Evolutionary conservation across 2,329 filamentous ascomycete genomes (phyloP).

Genomic region (Alternaria arbusti): DNA sequence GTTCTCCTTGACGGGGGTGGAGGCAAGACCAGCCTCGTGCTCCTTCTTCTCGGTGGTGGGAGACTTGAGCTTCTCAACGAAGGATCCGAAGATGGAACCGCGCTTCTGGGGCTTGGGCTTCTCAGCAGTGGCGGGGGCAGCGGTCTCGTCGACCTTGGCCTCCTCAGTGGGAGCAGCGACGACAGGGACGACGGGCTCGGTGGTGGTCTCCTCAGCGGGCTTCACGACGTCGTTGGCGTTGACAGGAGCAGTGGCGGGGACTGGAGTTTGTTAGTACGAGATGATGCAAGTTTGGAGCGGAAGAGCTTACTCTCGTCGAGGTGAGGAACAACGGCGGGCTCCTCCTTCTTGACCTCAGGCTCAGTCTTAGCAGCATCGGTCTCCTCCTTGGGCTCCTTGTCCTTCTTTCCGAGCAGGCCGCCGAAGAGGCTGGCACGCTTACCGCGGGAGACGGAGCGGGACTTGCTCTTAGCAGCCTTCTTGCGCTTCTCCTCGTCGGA

Average conservation of each 20-base stretch:
- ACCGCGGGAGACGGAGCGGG: slow-evolving; percentile 63
- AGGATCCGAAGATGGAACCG: slow-evolving; percentile 80
- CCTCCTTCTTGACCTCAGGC: slow-evolving; percentile 40
- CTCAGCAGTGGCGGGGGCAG: slow-evolving; percentile 45
- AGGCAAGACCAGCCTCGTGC: slow-evolving; percentile 63
- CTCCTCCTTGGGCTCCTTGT: slow-evolving; percentile 56
- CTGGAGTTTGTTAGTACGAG: slow-evolving; percentile 15
- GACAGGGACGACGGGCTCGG: slow-evolving; percentile 44
- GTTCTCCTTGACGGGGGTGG: slow-evolving; percentile 54
- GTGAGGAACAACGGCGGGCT: slow-evolving; percentile 35
- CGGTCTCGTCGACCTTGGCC: slow-evolving; percentile 54
- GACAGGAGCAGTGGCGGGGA: slow-evolving; percentile 44
- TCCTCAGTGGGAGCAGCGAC: slow-evolving; percentile 30
- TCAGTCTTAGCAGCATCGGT: slow-evolving; percentile 45
- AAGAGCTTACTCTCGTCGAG: slow-evolving; percentile 42
- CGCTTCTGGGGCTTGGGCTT: slow-evolving; percentile 76
- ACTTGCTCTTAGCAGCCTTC: slow-evolving; percentile 61
- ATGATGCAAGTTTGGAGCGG: background rate
- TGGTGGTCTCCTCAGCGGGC: slow-evolving; percentile 52
- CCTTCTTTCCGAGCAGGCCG: slow-evolving; percentile 67
- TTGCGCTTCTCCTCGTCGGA: slow-evolving; percentile 57
- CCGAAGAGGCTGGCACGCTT: slow-evolving; percentile 67
- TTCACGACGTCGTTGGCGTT: slow-evolving; percentile 39
- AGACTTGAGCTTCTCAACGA: slow-evolving; percentile 66
- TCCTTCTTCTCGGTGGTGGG: slow-evolving; percentile 70